phyloP scores from a whole-genome alignment of 1,139 yeast genomes.

The Sugiyamaella castrensis region DNA sequence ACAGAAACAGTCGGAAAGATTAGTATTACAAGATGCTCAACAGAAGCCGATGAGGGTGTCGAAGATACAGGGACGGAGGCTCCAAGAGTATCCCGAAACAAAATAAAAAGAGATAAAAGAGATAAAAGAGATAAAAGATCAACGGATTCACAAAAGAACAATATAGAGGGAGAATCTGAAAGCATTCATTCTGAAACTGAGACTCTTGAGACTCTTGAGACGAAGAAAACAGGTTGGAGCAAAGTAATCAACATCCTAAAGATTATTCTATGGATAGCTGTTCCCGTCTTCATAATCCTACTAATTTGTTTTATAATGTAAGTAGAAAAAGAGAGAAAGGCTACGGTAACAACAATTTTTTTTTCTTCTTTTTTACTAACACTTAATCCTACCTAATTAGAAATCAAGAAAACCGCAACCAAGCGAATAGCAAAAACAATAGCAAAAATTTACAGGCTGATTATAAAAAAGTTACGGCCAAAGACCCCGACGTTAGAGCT shows the following conservation, averaged over 20 bases:
- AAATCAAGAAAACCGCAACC: slow-evolving; percentile 6
- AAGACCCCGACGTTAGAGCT: slow-evolving; percentile 7
- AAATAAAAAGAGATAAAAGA: too few species aligned
- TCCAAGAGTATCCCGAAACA: too few species aligned
- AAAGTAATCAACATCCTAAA: slow-evolving; percentile 2
- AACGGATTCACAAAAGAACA: neutral
- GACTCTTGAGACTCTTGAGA: neutral
- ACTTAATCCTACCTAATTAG: neutral
- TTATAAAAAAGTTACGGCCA: slow-evolving; percentile 5
- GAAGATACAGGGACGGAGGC: too few species aligned
- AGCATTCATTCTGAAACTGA: neutral
- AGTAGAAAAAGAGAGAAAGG: neutral
- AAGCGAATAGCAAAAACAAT: neutral
- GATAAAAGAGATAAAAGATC: too few species aligned
- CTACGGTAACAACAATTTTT: neutral
- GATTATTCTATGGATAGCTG: slow-evolving; percentile 4
- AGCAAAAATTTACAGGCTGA: neutral
- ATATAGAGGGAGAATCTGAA: neutral
- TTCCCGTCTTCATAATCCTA: slow-evolving; percentile 6
- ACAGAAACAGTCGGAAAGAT: too few species aligned
- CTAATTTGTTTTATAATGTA: slow-evolving; percentile 13
- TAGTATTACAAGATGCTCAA: too few species aligned
- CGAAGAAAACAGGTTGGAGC: neutral
- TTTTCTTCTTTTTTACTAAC: neutral
- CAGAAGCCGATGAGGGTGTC: too few species aligned